phyloP scores from a whole-genome alignment of 2,329 filamentous ascomycete species.

The Waltergamsia citrina region DNA sequence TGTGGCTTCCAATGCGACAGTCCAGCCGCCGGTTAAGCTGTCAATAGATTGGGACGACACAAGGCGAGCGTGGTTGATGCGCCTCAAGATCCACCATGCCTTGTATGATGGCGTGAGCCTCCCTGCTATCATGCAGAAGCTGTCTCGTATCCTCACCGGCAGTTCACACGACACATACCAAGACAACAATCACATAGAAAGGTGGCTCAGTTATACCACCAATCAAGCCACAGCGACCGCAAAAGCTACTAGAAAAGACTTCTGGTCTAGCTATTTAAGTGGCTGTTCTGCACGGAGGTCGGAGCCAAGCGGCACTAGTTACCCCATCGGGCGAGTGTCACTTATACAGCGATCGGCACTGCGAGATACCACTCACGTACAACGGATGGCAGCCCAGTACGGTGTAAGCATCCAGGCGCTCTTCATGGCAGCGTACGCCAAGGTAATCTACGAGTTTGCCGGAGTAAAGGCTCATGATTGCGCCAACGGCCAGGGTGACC shows the following conservation, averaged over 20 bases:
- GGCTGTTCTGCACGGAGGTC: slow-evolving; percentile 1
- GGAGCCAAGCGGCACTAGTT: slow-evolving; percentile 1
- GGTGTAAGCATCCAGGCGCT: slow-evolving; percentile 64
- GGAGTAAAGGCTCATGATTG: no score
- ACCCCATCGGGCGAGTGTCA: slow-evolving; percentile 10
- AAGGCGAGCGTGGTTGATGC: slow-evolving; percentile 19
- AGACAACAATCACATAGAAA: slow-evolving; percentile 1
- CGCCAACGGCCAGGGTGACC: slow-evolving; percentile 1
- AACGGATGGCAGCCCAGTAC: slow-evolving; percentile 26
- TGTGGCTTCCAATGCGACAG: not conserved
- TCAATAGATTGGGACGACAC: slow-evolving; percentile 7
- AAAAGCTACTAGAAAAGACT: slow-evolving; percentile 14
- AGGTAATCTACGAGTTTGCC: slow-evolving; percentile 16
- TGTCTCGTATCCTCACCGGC: slow-evolving; percentile 12
- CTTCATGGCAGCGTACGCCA: slow-evolving; percentile 64
- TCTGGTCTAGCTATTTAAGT: slow-evolving; percentile 33
- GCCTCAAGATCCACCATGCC: slow-evolving; percentile 69
- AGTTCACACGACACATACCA: not conserved
- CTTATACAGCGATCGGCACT: slow-evolving; percentile 39
- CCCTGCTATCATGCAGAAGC: slow-evolving; percentile 44
- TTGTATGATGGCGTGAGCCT: slow-evolving; percentile 83
- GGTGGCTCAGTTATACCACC: slow-evolving; percentile 17
- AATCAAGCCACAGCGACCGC: slow-evolving; percentile 5
- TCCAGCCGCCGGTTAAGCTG: slow-evolving; percentile 14
- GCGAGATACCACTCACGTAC: slow-evolving; percentile 19